phyloP scores from a whole-genome alignment of 202 grass and related monocot species.

The Dendrocalamus latiflorus region DNA sequence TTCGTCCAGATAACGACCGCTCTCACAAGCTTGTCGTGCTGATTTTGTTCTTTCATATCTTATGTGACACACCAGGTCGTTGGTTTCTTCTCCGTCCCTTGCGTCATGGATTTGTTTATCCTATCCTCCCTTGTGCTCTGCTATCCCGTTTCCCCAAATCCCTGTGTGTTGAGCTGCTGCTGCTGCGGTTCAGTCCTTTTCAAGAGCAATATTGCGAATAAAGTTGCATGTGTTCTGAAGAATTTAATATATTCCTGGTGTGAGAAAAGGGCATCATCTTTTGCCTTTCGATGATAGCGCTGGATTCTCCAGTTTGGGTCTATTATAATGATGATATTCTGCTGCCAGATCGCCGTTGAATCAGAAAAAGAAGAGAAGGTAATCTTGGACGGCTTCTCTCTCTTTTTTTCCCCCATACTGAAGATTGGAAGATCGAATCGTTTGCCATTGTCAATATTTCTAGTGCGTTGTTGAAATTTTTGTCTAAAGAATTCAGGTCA shows the following conservation, averaged over 20 bases:
- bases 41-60: conserved; percentile 4
- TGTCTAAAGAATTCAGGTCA: not conserved
- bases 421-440: not conserved
- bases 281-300: not conserved
- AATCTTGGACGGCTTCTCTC: not conserved
- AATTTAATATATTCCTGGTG: conserved; percentile 26
- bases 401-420: not conserved
- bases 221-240: conserved; percentile 30
- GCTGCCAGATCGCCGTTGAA: not conserved
- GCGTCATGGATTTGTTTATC: conserved; percentile 7
- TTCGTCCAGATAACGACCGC: not conserved
- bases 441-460: not conserved
- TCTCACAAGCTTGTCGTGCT: not conserved
- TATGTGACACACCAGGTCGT: not conserved
- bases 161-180: not conserved
- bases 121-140: not conserved
- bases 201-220: not conserved
- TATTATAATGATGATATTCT: conserved; percentile 5
- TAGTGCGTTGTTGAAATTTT: not conserved
- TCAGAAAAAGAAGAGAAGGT: not conserved
- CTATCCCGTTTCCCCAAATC: not conserved
- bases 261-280: not conserved
- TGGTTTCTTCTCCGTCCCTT: not conserved
- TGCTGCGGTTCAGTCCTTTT: not conserved
- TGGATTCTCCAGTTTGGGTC: conserved; percentile 34